Conservation (phyloP, 169 alveolate species). For the Plasmodium billcollinsi region DNA sequence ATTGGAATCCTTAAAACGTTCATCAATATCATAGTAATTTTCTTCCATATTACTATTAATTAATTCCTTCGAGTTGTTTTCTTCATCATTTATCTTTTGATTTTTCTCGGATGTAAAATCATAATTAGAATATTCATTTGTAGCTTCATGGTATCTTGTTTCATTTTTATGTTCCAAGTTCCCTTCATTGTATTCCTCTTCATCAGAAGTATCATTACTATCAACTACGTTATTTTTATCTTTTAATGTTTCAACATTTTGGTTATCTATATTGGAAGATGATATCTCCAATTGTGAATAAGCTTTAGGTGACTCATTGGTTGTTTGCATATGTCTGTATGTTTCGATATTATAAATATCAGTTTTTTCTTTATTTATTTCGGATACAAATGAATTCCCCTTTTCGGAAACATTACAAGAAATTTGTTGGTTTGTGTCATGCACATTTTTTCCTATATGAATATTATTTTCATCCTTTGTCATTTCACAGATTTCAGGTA, state of each 20-base stretch:
- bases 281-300: conserved; percentile 4
- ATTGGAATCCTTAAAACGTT: conserved; percentile 10
- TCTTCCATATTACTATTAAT: conserved; percentile 10
- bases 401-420: conserved; percentile 5
- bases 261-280: conserved; percentile 8
- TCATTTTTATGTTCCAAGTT: conserved; percentile 34
- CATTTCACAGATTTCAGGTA: conserved; percentile 67
- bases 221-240: not conserved
- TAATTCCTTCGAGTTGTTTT: conserved; percentile 1
- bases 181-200: conserved; percentile 1
- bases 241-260: not conserved
- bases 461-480: conserved; percentile 2
- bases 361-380: conserved; percentile 1
- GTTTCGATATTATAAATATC: conserved; percentile 52
- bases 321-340: conserved; percentile 33
- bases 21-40: conserved; percentile 30
- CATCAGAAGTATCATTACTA: conserved; percentile 11
- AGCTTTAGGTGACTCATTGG: conserved; percentile 6
- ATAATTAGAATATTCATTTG: conserved; percentile 32
- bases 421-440: conserved; percentile 3
- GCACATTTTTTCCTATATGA: conserved; percentile 2
- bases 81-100: not conserved
- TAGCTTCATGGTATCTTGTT: conserved; percentile 51
- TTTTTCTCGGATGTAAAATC: conserved; percentile 1
- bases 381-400: conserved; percentile 9